phyloP scores from a whole-genome alignment of 177 flowering plant species.

The Vitis hybrid region DNA sequence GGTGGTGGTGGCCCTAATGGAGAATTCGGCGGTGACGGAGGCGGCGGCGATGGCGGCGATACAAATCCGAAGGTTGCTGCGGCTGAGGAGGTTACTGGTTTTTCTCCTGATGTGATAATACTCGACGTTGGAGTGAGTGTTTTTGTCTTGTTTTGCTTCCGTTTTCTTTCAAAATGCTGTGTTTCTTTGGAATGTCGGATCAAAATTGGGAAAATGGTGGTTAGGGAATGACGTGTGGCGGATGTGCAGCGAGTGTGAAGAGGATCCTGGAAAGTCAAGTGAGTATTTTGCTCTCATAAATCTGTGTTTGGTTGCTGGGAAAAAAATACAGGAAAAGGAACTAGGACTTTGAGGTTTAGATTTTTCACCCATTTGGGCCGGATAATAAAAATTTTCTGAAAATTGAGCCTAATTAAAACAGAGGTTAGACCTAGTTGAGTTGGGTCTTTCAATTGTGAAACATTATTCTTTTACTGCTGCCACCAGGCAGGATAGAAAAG shows the following conservation, averaged over 20 bases:
- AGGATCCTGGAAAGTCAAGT: slow-evolving; percentile 89
- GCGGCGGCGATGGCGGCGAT: slow-evolving; percentile 45
- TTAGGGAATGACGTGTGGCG: slow-evolving; percentile 97
- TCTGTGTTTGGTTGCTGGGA: not conserved
- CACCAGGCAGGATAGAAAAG: no score
- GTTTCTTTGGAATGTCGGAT: not conserved
- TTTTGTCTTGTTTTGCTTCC: not conserved
- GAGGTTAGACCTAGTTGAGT: no score
- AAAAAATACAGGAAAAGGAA: not conserved
- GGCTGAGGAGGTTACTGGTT: slow-evolving; percentile 38
- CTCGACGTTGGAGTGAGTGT: slow-evolving; percentile 78
- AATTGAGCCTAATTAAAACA: no score
- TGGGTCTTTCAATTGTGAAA: no score
- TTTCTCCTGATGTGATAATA: slow-evolving; percentile 68
- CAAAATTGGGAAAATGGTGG: not conserved
- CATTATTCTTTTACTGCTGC: no score
- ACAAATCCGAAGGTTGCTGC: slow-evolving; percentile 32
- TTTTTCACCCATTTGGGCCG: not conserved
- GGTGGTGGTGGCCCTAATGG: slow-evolving; percentile 49
- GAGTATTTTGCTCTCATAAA: slow-evolving; percentile 10
- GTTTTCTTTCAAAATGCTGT: not conserved
- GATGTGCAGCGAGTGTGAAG: slow-evolving; percentile 94
- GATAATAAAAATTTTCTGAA: not conserved
- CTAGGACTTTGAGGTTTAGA: not conserved
- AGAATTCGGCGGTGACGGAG: slow-evolving; percentile 46